Evolutionary conservation across 768 basidiomycete species (phyloP).

Genomic region (Termitomyces titanicus): DNA sequence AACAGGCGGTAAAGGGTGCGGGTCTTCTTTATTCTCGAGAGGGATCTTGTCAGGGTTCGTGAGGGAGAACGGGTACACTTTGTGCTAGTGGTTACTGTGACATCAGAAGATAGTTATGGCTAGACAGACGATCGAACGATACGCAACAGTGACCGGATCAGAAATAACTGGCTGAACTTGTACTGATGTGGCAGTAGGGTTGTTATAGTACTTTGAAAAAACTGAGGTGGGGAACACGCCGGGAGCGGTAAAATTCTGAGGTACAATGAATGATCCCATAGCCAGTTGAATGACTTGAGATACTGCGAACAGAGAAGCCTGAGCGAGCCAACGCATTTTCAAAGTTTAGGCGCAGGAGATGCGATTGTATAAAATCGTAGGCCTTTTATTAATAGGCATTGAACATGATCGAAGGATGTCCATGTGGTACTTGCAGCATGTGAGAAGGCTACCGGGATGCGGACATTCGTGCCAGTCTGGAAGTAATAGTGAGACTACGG

Average conservation of each 20-base stretch:
- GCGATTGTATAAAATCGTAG: background rate
- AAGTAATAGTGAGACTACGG: too few species aligned
- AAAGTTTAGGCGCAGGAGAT: background rate
- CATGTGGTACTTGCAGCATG: background rate
- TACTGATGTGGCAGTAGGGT: constrained; percentile 65
- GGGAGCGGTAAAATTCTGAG: constrained; percentile 52
- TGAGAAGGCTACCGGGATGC: background rate
- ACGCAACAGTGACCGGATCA: constrained; percentile 60
- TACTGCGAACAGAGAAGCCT: background rate
- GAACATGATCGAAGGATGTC: background rate
- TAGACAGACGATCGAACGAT: background rate
- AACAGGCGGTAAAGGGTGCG: constrained; percentile 60
- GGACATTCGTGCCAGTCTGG: background rate
- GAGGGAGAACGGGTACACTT: constrained; percentile 54
- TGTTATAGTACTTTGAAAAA: constrained; percentile 64
- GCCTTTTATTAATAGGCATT: background rate
- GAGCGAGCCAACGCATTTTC: constrained; percentile 3
- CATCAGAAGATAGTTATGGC: background rate
- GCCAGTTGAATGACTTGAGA: constrained; percentile 1
- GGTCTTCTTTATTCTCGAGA: constrained; percentile 54
- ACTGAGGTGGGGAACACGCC: constrained; percentile 64
- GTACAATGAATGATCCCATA: constrained; percentile 23
- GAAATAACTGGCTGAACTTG: constrained; percentile 78
- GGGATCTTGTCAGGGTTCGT: constrained; percentile 64
- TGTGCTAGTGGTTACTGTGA: constrained; percentile 39